Conservation (phyloP, 2,329 filamentous ascomycete species). For the Cladosporium sp. region DNA sequence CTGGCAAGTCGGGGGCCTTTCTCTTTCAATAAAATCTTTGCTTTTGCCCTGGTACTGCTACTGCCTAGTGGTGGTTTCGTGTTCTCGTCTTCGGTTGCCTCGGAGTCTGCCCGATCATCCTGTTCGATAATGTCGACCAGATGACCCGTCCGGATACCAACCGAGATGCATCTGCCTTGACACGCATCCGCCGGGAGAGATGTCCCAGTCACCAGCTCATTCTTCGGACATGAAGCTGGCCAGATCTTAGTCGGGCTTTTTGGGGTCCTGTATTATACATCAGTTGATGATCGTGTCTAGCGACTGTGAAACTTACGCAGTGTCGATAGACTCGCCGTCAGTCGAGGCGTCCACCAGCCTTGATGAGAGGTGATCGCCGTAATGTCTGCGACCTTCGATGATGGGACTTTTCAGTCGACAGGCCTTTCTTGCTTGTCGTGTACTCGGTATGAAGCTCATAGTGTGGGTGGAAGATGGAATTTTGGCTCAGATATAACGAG, state of each 20-base stretch:
- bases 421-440: no score
- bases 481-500: neutral
- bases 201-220: neutral
- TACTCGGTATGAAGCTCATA: neutral
- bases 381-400: no score
- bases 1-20: neutral
- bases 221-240: neutral
- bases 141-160: neutral
- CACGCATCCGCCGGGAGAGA: neutral
- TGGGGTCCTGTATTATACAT: neutral
- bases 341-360: neutral
- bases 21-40: neutral
- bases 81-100: neutral
- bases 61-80: neutral
- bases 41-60: neutral
- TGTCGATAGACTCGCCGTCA: neutral
- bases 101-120: neutral
- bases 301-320: neutral
- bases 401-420: no score
- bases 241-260: neutral
- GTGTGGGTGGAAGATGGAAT: neutral
- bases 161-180: neutral
- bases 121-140: neutral
- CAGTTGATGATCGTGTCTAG: neutral
- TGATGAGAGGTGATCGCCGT: no score